Evolutionary conservation across 192 early-diverging fungal genomes (phyloP).

Genomic region (Gonapodya prolifera): DNA sequence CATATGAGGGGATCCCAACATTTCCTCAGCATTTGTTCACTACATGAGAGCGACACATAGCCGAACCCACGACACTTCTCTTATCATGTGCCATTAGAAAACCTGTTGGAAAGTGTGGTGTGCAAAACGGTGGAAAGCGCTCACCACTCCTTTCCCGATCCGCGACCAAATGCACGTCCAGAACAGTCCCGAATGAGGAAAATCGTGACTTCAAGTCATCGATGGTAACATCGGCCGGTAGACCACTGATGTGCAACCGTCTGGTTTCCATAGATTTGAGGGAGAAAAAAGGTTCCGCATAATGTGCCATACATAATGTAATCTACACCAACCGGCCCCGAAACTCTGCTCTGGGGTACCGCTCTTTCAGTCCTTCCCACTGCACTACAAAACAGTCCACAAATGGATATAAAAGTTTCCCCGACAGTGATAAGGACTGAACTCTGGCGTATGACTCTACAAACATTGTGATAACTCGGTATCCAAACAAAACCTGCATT

Average conservation of each 20-base stretch:
- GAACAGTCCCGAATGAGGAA: background rate
- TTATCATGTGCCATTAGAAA: too few relatives aligned
- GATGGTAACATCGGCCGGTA: background rate
- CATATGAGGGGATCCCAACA: too few relatives aligned
- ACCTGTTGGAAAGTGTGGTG: background rate
- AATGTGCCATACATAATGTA: too few relatives aligned
- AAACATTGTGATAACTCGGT: conserved; percentile 54
- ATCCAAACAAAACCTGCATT: conserved; percentile 33
- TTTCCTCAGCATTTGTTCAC: too few relatives aligned
- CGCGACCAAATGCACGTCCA: background rate
- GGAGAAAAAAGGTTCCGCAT: too few relatives aligned
- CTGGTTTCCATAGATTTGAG: background rate
- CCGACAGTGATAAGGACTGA: conserved; percentile 68
- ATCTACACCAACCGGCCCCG: conserved; percentile 48
- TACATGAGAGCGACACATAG: background rate
- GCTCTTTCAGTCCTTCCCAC: conserved; percentile 53
- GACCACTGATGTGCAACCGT: background rate
- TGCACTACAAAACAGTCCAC: conserved; percentile 80
- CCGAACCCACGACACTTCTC: background rate
- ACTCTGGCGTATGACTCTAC: conserved; percentile 92
- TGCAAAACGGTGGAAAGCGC: background rate
- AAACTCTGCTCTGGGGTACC: conserved; percentile 47
- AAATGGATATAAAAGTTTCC: conserved; percentile 64
- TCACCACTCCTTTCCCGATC: background rate
- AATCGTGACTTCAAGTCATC: background rate